phyloP scores from a whole-genome alignment of 306 rosid species.

The Medicago lupulina region DNA sequence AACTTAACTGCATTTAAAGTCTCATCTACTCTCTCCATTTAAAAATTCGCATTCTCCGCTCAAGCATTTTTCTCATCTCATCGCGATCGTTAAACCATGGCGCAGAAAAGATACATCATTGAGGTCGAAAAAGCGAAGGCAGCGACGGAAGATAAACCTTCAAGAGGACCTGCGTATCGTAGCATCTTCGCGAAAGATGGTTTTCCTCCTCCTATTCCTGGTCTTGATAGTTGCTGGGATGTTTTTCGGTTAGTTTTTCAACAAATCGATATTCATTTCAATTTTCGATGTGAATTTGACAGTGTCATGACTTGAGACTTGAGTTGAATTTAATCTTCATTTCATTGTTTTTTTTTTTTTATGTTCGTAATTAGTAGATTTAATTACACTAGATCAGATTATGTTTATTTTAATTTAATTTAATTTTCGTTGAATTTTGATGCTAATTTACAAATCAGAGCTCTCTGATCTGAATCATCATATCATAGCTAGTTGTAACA shows the following conservation, averaged over 20 bases:
- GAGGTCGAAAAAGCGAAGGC: constrained; percentile 75
- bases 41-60: too few relatives aligned
- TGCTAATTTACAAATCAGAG: neutral
- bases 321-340: neutral
- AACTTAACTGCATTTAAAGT: too few relatives aligned
- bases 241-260: constrained; percentile 65
- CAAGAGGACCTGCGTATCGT: constrained; percentile 81
- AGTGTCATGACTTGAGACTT: neutral
- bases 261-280: constrained; percentile 7
- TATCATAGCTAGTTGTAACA: neutral
- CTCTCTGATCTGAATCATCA: constrained; percentile 31
- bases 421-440: neutral
- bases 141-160: constrained; percentile 62
- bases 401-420: neutral
- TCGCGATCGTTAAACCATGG: constrained; percentile 43
- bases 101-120: constrained; percentile 56
- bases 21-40: too few relatives aligned
- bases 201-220: constrained; percentile 67
- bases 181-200: constrained; percentile 86
- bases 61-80: too few relatives aligned
- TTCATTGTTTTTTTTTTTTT: neutral
- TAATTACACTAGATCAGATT: constrained; percentile 7
- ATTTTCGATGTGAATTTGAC: constrained; percentile 11
- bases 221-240: constrained; percentile 92
- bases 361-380: neutral